A percentile compares a stretch with the other conserved stretches of the same genome.
phyloP scores from a whole-genome alignment of 306 rosid species.

The Inga leiocalycina region DNA sequence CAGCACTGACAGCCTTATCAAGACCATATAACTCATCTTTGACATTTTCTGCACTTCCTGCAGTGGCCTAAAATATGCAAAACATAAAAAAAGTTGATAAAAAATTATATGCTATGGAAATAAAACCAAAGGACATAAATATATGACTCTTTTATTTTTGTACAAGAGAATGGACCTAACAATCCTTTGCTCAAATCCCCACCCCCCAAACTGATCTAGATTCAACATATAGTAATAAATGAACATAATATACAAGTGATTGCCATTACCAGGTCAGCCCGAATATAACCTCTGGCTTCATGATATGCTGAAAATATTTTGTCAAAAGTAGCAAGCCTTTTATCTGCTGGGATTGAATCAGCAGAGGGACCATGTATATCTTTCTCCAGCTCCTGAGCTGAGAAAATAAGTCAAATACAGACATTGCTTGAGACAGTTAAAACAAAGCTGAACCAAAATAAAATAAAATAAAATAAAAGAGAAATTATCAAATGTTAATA shows the following conservation, averaged over 20 bases:
- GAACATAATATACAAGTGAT: conserved; percentile 31
- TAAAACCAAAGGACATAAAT: neutral
- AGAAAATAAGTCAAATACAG: conserved; percentile 43
- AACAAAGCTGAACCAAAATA: neutral
- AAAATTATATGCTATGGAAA: conserved; percentile 15
- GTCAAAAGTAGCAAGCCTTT: conserved; percentile 78
- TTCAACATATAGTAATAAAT: neutral
- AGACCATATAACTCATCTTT: conserved; percentile 97
- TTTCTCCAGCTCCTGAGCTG: conserved; percentile 98
- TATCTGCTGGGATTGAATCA: conserved; percentile 79
- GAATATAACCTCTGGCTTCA: conserved; percentile 92
- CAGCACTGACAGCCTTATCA: conserved; percentile 95
- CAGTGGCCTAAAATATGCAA: conserved; percentile 63
- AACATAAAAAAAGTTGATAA: conserved; percentile 19
- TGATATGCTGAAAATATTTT: conserved; percentile 92
- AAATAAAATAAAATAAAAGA: neutral
- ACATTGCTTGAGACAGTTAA: conserved; percentile 28
- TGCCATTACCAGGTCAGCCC: conserved; percentile 86
- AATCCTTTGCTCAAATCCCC: neutral
- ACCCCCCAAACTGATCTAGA: neutral
- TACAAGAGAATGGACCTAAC: neutral
- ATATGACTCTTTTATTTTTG: neutral
- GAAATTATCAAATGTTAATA: neutral
- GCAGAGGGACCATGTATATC: conserved; percentile 71
- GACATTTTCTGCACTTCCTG: conserved; percentile 83